These are phyloP conservation scores for Rhodotorula mucilaginosa DNA, from an alignment of 1,284 basidiomycete species.

Conservation along the genomic window DNA sequence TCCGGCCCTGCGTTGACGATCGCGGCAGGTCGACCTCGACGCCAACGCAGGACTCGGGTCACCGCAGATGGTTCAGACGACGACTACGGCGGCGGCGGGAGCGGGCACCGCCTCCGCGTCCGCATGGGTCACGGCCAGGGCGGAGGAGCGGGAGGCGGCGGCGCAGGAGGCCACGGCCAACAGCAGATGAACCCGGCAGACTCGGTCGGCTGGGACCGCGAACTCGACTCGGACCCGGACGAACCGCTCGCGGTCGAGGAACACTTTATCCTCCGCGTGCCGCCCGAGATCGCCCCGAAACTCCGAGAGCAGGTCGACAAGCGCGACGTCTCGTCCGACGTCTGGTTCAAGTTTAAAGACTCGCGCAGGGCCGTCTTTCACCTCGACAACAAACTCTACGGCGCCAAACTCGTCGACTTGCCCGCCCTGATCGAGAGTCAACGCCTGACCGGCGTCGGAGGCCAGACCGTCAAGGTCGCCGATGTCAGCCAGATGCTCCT, in stretches of 20 bases:
- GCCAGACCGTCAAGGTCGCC: slow-evolving; percentile 93
- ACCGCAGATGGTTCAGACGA: slow-evolving; percentile 19
- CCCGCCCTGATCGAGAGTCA: slow-evolving; percentile 93
- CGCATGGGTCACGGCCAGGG: slow-evolving; percentile 50
- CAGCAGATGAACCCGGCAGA: slow-evolving; percentile 19
- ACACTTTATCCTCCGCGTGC: slow-evolving; percentile 91
- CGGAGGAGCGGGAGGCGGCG: slow-evolving; percentile 8
- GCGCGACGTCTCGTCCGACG: slow-evolving; percentile 57
- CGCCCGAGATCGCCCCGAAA: slow-evolving; percentile 66
- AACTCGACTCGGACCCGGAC: slow-evolving; percentile 93
- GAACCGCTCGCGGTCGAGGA: slow-evolving; percentile 86
- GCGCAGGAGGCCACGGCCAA: neutral
- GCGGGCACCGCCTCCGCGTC: slow-evolving; percentile 57
- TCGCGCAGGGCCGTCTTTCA: slow-evolving; percentile 88
- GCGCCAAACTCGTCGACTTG: slow-evolving; percentile 92
- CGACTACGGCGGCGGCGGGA: slow-evolving; percentile 66
- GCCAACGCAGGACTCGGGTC: slow-evolving; percentile 14
- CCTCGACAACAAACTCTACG: slow-evolving; percentile 74
- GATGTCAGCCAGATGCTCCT: slow-evolving; percentile 82
- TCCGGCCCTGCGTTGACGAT: slow-evolving; percentile 18
- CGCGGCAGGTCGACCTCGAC: slow-evolving; percentile 25
- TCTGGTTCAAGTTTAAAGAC: slow-evolving; percentile 99
- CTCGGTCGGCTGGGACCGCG: slow-evolving; percentile 59
- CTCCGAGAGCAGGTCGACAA: slow-evolving; percentile 58
- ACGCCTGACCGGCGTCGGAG: slow-evolving; percentile 56